A percentile compares a stretch with the other conserved stretches of the same genome.
Evolutionary conservation across 2,329 filamentous ascomycete genomes (phyloP).

Genomic region (Ceratocystis alfenasii): DNA sequence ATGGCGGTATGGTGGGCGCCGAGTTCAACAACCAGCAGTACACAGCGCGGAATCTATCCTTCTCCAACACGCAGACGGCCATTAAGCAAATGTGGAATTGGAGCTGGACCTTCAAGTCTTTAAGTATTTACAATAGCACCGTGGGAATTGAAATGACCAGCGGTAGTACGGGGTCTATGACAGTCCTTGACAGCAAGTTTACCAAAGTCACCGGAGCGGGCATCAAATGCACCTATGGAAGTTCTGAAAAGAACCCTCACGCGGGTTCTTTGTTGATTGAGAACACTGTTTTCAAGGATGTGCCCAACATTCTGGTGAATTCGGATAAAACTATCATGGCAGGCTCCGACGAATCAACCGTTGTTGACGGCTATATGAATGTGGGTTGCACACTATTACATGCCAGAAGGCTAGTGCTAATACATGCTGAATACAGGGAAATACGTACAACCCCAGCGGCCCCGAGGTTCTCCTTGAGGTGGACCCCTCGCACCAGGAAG

Average conservation of each 20-base stretch:
- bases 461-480: conserved; percentile 39
- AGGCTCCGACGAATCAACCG: background rate
- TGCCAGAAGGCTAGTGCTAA: background rate
- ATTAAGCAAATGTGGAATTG: conserved; percentile 65
- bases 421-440: conserved; percentile 39
- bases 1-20: conserved; percentile 52
- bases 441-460: conserved; percentile 45
- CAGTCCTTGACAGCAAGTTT: conserved; percentile 63
- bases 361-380: conserved; percentile 28
- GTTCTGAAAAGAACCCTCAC: conserved; percentile 46
- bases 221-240: conserved; percentile 34
- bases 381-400: conserved; percentile 13
- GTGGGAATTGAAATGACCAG: conserved; percentile 56
- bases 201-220: conserved; percentile 26
- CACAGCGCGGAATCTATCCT: conserved; percentile 55
- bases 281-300: conserved; percentile 34
- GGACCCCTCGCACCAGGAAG: conserved; percentile 35
- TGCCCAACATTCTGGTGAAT: conserved; percentile 29
- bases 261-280: conserved; percentile 38
- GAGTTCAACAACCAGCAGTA: conserved; percentile 57
- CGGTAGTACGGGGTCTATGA: conserved; percentile 59
- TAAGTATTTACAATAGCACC: conserved; percentile 50
- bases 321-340: conserved; percentile 35
- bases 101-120: conserved; percentile 61
- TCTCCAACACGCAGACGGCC: conserved; percentile 52